Conservation (phyloP, 306 rosid species). For the Erythrophleum fordii region DNA sequence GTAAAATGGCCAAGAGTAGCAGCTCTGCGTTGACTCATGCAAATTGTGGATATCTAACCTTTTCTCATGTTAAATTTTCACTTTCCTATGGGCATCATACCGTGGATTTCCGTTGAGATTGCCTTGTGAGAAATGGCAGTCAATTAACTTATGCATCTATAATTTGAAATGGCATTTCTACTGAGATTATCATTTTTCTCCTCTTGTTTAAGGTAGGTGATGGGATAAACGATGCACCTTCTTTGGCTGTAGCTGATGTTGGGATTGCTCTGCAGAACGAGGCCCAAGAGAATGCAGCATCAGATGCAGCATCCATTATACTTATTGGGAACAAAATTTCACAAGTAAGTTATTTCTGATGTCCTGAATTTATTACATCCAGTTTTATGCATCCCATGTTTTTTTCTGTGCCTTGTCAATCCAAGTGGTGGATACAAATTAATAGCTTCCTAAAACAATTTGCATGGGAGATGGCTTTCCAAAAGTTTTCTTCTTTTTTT, state of each 20-base stretch:
- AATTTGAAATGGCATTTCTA: conserved; percentile 15
- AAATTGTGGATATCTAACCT: neutral
- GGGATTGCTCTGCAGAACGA: conserved; percentile 93
- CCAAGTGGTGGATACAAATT: too few species aligned
- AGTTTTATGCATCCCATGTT: conserved; percentile 23
- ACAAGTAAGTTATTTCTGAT: conserved; percentile 63
- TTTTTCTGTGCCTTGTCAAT: neutral
- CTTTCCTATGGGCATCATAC: conserved; percentile 21
- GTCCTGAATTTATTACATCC: conserved; percentile 22
- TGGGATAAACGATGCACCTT: conserved; percentile 98
- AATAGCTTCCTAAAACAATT: neutral
- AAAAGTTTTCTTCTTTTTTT: neutral
- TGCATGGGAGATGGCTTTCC: neutral
- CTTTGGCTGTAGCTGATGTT: conserved; percentile 93
- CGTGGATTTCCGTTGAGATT: neutral
- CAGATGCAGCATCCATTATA: conserved; percentile 95
- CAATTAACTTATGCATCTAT: neutral
- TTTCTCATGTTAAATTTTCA: neutral
- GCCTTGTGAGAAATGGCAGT: neutral
- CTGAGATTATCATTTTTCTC: conserved; percentile 35
- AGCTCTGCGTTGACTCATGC: neutral
- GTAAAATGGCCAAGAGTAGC: conserved; percentile 21
- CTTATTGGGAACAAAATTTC: conserved; percentile 94
- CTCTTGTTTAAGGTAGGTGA: conserved; percentile 77
- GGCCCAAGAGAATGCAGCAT: conserved; percentile 93